Percentiles rank a stretch among this genome's conserved stretches.
Evolutionary conservation across 441 rosid genomes (phyloP).

Genomic region (Euphorbia corollata): DNA sequence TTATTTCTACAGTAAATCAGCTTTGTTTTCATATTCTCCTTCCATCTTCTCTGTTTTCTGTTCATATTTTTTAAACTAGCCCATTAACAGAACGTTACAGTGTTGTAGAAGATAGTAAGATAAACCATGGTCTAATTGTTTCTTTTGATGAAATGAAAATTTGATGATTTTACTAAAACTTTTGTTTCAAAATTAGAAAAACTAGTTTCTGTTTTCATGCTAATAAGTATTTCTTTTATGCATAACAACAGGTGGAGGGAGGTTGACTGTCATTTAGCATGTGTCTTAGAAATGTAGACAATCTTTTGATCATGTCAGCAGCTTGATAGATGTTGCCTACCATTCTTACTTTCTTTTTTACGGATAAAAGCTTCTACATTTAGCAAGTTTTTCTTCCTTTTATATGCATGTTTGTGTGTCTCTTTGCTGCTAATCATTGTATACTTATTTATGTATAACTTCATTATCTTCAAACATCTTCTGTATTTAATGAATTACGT

Average conservation of each 20-base stretch:
- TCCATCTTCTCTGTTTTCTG: too few relatives aligned
- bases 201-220: too few relatives aligned
- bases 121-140: not conserved
- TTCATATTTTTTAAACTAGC: too few relatives aligned
- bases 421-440: not conserved
- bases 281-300: too few relatives aligned
- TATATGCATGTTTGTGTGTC: not conserved
- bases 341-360: not conserved
- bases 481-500: not conserved
- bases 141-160: not conserved
- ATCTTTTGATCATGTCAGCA: not conserved
- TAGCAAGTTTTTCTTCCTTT: not conserved
- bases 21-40: too few relatives aligned
- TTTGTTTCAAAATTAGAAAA: too few relatives aligned
- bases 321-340: not conserved
- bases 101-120: not conserved
- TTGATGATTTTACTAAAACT: not conserved
- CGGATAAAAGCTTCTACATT: not conserved
- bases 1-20: too few relatives aligned
- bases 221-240: too few relatives aligned
- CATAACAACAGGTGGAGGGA: too few relatives aligned
- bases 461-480: not conserved
- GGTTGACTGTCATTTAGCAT: too few relatives aligned
- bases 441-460: not conserved
- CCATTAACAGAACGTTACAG: too few relatives aligned